Percentiles rank a stretch among this genome's conserved stretches.
Evolutionary conservation across 148 eudicot species (phyloP).

Genomic region (Selenicereus undatus): DNA sequence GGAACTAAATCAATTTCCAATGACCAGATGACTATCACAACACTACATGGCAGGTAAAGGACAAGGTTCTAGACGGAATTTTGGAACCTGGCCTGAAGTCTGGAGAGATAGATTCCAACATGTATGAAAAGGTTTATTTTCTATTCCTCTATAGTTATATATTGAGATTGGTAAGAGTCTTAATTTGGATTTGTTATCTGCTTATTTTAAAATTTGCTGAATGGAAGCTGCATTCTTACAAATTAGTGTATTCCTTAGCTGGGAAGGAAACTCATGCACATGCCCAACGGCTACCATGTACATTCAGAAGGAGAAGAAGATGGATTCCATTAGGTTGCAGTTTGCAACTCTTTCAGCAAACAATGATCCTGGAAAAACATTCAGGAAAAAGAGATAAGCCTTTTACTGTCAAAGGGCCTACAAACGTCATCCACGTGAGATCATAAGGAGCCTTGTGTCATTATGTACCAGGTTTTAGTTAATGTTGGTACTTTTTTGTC

Average conservation of each 20-base stretch:
- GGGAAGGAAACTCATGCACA: not conserved
- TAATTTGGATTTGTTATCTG: too few relatives aligned
- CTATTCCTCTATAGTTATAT: not conserved
- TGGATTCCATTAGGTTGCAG: not conserved
- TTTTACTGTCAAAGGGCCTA: not conserved
- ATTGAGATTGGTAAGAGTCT: not conserved
- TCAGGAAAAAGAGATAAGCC: not conserved
- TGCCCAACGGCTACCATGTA: not conserved
- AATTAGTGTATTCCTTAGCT: not conserved
- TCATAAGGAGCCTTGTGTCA: too few relatives aligned
- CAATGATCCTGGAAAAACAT: not conserved
- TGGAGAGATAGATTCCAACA: not conserved
- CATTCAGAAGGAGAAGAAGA: not conserved
- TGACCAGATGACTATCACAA: constrained; percentile 2
- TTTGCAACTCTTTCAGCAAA: not conserved
- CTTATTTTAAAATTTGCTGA: not conserved
- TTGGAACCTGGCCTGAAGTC: not conserved
- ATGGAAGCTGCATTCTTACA: not conserved
- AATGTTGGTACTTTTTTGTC: not conserved
- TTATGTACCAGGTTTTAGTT: not conserved
- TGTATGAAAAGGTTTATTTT: not conserved
- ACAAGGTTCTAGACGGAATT: not conserved
- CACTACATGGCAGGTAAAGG: constrained; percentile 11
- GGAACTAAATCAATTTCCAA: constrained; percentile 7
- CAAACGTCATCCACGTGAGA: too few relatives aligned